A percentile compares a stretch with the other conserved stretches of the same genome.
Conservation (phyloP, 805 yeast genomes). For the Suhomyces pyralidae region DNA sequence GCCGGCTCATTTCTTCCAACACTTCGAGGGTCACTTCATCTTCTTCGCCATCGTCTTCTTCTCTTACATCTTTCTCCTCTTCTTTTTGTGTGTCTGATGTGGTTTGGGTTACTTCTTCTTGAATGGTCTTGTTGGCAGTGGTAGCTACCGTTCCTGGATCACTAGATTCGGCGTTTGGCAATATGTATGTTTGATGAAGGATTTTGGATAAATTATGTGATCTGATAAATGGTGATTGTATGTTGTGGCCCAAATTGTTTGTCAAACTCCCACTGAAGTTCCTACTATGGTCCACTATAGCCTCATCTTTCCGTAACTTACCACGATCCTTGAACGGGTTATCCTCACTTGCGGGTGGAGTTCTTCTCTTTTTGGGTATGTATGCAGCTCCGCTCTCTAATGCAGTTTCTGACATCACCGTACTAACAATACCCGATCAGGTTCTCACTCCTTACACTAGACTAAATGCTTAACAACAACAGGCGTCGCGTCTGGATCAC, state of each 20-base stretch:
- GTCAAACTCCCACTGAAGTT: background rate
- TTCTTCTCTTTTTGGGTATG: constrained; percentile 2
- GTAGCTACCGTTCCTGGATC: background rate
- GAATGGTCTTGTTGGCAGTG: background rate
- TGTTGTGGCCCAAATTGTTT: background rate
- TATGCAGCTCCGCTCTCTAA: background rate
- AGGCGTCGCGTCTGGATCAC: constrained; percentile 1
- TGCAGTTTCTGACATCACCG: background rate
- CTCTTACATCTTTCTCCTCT: background rate
- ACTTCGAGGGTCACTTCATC: constrained; percentile 53
- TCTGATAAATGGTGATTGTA: constrained; percentile 4
- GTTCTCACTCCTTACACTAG: background rate
- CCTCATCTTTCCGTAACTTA: constrained; percentile 1
- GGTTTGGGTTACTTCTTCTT: background rate
- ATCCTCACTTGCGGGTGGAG: constrained; percentile 14
- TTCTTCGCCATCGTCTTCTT: constrained; percentile 25
- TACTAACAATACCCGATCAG: background rate
- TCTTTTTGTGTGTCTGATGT: background rate
- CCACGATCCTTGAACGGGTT: constrained; percentile 28
- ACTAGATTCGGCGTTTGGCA: background rate
- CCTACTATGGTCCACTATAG: background rate
- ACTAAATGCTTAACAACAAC: background rate
- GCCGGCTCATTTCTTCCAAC: constrained; percentile 53
- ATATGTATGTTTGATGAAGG: background rate
- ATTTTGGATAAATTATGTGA: constrained; percentile 3